Percentiles rank a stretch among this genome's conserved stretches.
Conservation (phyloP, 106 monocot genomes). For the Allium sativum region DNA sequence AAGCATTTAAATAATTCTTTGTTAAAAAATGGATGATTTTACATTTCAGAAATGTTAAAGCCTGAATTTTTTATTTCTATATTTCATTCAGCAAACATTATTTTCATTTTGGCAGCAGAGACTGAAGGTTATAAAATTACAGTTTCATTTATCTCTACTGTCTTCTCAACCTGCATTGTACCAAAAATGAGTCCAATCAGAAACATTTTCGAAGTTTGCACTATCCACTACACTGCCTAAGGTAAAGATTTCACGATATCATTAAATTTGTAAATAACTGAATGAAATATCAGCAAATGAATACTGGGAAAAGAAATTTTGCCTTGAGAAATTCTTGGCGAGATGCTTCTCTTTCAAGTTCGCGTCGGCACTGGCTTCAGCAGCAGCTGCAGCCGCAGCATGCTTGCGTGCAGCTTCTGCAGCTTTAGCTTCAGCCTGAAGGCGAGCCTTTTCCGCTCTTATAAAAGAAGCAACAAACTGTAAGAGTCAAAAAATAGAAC, state of each 20-base stretch:
- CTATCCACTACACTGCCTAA: too few species aligned
- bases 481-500: not conserved
- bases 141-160: slow-evolving; percentile 49
- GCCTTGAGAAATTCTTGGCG: slow-evolving; percentile 82
- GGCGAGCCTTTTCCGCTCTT: slow-evolving; percentile 54
- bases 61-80: too few species aligned
- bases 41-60: too few species aligned
- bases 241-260: not conserved
- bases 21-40: too few species aligned
- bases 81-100: too few species aligned
- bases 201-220: too few species aligned
- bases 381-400: slow-evolving; percentile 61
- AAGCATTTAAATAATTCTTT: too few species aligned
- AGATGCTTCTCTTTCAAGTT: slow-evolving; percentile 86
- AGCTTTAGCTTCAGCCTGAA: slow-evolving; percentile 86
- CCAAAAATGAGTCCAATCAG: too few species aligned
- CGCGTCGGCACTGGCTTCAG: slow-evolving; percentile 63
- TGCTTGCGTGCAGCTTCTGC: slow-evolving; percentile 57
- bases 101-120: too few species aligned
- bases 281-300: too few species aligned
- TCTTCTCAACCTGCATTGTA: slow-evolving; percentile 61
- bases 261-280: not conserved
- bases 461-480: not conserved
- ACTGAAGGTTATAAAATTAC: too few species aligned
- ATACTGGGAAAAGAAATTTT: not conserved